These are phyloP conservation scores for Sporothrix mexicana DNA, from an alignment of 2,329 filamentous ascomycete species.

Conservation along the genomic window DNA sequence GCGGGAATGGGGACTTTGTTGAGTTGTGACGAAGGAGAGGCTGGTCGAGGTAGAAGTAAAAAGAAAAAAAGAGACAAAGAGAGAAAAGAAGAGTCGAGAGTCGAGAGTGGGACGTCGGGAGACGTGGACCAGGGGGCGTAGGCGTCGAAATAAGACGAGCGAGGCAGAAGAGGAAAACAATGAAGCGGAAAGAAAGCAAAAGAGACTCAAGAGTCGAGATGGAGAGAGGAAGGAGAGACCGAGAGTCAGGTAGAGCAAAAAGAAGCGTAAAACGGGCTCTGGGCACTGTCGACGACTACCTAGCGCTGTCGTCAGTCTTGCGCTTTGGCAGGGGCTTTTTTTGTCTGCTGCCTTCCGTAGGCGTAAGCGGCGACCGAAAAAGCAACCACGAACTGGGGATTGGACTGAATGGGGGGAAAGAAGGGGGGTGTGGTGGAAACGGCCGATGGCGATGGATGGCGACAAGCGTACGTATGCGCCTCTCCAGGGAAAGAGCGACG, in stretches of 20 bases:
- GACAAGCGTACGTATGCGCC: conserved; percentile 39
- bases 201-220: not conserved
- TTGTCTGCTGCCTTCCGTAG: conserved; percentile 27
- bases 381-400: conserved; percentile 17
- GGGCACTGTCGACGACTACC: not conserved
- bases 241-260: not conserved
- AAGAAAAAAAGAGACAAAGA: conserved; percentile 23
- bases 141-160: conserved; percentile 4
- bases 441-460: conserved; percentile 36
- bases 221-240: conserved; percentile 19
- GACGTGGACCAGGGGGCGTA: conserved; percentile 10
- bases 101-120: conserved; percentile 13
- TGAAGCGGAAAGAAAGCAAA: not conserved
- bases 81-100: conserved; percentile 16
- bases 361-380: conserved; percentile 29
- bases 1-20: conserved; percentile 7
- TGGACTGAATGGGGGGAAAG: conserved; percentile 12
- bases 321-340: not conserved
- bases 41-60: conserved; percentile 2
- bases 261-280: conserved; percentile 26
- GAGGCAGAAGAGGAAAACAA: conserved; percentile 17
- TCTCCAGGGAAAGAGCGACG: conserved; percentile 37
- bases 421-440: conserved; percentile 23
- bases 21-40: not conserved
- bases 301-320: conserved; percentile 20